Evolutionary conservation across 2,329 filamentous ascomycete genomes (phyloP).

Genomic region (Sphaerostilbella broomeana): DNA sequence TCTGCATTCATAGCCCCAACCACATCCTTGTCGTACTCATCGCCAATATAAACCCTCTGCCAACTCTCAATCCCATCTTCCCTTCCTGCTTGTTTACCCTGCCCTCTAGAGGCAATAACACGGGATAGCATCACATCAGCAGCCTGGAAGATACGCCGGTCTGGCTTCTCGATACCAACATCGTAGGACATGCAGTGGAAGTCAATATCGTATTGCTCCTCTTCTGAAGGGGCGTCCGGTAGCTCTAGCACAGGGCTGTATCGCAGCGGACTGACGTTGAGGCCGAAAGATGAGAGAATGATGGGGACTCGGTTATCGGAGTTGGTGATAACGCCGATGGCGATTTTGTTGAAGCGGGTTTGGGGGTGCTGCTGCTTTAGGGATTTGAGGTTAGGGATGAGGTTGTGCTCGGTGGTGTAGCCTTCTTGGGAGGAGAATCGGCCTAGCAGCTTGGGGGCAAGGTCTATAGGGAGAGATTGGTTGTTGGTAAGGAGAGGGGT

Average conservation of each 20-base stretch:
- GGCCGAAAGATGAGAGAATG: conserved; percentile 47
- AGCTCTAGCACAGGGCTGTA: conserved; percentile 14
- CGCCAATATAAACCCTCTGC: conserved; percentile 47
- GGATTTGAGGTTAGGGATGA: conserved; percentile 37
- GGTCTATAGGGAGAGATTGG: conserved; percentile 33
- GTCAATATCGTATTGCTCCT: conserved; percentile 34
- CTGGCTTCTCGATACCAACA: conserved; percentile 54
- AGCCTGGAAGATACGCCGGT: conserved; percentile 47
- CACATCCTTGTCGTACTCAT: conserved; percentile 46
- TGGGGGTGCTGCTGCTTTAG: conserved; percentile 25
- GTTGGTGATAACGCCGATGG: conserved; percentile 56
- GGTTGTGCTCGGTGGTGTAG: conserved; percentile 43
- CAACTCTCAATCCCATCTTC: conserved; percentile 20
- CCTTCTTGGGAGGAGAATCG: conserved; percentile 48
- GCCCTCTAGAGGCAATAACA: conserved; percentile 20
- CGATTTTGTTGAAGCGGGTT: conserved; percentile 29
- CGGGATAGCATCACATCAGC: conserved; percentile 39
- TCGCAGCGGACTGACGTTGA: conserved; percentile 37
- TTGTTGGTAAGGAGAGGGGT: conserved; percentile 28
- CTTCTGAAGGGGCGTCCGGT: neutral
- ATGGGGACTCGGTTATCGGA: conserved; percentile 53
- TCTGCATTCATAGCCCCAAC: conserved; percentile 33
- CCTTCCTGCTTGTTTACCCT: conserved; percentile 2
- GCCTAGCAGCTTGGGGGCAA: conserved; percentile 42
- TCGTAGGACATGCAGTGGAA: conserved; percentile 59